Evolutionary conservation across 345 rosid genomes (phyloP), one percentile per base, ranked within the genome.

Genomic region (Eucalyptus polyanthemos): DNA sequence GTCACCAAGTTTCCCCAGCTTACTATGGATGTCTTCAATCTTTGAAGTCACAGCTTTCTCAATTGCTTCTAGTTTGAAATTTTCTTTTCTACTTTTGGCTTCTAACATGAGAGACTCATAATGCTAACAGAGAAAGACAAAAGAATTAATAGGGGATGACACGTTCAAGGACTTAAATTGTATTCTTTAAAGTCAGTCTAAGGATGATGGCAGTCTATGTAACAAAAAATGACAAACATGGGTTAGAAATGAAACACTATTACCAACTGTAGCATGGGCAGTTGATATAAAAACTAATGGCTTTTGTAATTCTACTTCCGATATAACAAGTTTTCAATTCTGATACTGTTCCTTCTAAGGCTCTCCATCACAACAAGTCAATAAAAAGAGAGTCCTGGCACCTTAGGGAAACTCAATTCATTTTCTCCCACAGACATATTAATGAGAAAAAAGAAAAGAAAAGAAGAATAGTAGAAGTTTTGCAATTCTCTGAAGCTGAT

Each of bases 81-180:
- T 93, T 44, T 97, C 97, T 90, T 93, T 93, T 91, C 92, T 95
- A 91, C 94, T 94, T 95, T 95, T 96, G 89, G 94, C 96, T 90
- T 97, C 99, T 19, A 91, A 90, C 87, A 96, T 94, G 50, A 94
- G 93, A 88, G 98, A 94, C 92, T 98, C 98, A 88, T 96, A 97
- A 91, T 98, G 92, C 99, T 96, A 94, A 89, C 56, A 86, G 25
- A 72, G 9, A 83, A 42, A 40, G 29, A 86, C 47, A 8, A 90
- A 40, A 86, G 87, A 86, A 56, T 67, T 47, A 88, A 72, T 49
- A 60, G 25, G 25, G 25, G 81, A 17, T 72, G 25, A 34, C 3
- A 72, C 0, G 14, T 72, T 42, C 44, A 72, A 88, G 88, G 69
- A 89, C 87, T 86, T 7, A 67, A 44, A 51, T 9, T n/a, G 14